Conservation (phyloP, 2,329 filamentous ascomycete species). For the Sporothrix pseudoabietina region DNA sequence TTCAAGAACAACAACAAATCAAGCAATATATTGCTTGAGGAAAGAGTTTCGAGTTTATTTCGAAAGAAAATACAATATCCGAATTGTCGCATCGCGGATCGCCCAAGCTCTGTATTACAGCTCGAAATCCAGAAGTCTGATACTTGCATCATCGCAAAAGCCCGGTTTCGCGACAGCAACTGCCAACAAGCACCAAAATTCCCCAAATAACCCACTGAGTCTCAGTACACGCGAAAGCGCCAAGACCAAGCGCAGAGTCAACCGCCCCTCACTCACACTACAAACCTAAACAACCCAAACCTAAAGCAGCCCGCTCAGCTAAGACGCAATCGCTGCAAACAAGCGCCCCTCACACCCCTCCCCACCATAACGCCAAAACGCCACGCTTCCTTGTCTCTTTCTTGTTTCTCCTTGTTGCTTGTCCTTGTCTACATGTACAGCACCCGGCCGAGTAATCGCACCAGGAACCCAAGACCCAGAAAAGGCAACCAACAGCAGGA, state of each 20-base stretch:
- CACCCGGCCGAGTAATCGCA: conserved; percentile 21
- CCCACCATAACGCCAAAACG: background rate
- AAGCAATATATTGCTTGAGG: background rate
- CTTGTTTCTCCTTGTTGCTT: background rate
- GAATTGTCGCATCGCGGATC: conserved; percentile 1
- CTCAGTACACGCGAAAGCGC: background rate
- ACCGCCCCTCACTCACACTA: background rate
- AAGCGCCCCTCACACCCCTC: conserved; percentile 3
- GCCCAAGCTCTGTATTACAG: conserved; percentile 1
- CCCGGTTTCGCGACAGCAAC: background rate
- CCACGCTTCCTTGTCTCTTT: background rate
- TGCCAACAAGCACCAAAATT: background rate
- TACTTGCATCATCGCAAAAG: conserved; percentile 11
- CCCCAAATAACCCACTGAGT: background rate
- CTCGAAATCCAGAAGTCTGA: background rate
- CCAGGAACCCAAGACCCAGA: background rate
- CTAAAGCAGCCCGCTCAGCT: background rate
- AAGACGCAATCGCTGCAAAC: conserved; percentile 25
- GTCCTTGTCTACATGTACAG: background rate
- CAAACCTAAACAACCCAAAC: background rate
- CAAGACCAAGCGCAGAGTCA: background rate
- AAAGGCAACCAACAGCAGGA: background rate
- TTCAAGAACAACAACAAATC: background rate
- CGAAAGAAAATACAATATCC: background rate
- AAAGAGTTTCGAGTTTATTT: too few relatives aligned